Percentiles rank a stretch among this genome's conserved stretches.
These are phyloP conservation scores for Candida albicans DNA, from an alignment of 1,139 yeast species.

Conservation along the genomic window DNA sequence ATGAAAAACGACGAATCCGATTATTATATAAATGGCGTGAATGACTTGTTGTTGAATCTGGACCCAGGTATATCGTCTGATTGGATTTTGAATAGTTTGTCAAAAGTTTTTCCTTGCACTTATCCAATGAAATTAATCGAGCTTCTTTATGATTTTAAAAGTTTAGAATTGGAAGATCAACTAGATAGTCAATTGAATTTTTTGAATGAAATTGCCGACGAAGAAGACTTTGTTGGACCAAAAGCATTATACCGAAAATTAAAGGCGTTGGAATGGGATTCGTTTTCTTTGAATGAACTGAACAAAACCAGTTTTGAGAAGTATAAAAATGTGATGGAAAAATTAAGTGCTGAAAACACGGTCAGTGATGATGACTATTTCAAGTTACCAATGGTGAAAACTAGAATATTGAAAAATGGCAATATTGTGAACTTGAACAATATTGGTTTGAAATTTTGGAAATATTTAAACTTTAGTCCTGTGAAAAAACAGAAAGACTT, in stretches of 20 bases:
- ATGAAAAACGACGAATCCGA: conserved; percentile 18
- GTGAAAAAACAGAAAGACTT: conserved; percentile 48
- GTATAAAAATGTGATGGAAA: conserved; percentile 21
- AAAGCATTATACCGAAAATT: conserved; percentile 27
- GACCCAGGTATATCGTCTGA: conserved; percentile 5
- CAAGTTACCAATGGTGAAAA: conserved; percentile 26
- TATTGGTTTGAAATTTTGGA: conserved; percentile 52
- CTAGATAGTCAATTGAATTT: conserved; percentile 37
- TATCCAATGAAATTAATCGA: conserved; percentile 36
- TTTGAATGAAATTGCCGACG: conserved; percentile 40
- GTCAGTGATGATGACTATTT: conserved; percentile 22
- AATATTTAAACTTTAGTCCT: conserved; percentile 56
- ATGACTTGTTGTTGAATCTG: conserved; percentile 2
- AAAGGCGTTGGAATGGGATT: conserved; percentile 38
- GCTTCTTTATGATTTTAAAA: conserved; percentile 27
- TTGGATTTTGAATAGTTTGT: conserved; percentile 16
- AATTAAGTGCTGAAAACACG: conserved; percentile 8
- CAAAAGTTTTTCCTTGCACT: conserved; percentile 32
- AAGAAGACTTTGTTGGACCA: conserved; percentile 31
- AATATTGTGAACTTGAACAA: conserved; percentile 37
- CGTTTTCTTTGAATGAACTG: conserved; percentile 20
- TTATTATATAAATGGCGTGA: conserved; percentile 12
- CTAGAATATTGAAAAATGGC: conserved; percentile 31
- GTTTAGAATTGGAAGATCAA: conserved; percentile 21
- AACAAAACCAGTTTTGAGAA: conserved; percentile 23